A percentile compares a stretch with the other conserved stretches of the same genome.
phyloP scores from a whole-genome alignment of 306 rosid species.

The Geum urbanum region DNA sequence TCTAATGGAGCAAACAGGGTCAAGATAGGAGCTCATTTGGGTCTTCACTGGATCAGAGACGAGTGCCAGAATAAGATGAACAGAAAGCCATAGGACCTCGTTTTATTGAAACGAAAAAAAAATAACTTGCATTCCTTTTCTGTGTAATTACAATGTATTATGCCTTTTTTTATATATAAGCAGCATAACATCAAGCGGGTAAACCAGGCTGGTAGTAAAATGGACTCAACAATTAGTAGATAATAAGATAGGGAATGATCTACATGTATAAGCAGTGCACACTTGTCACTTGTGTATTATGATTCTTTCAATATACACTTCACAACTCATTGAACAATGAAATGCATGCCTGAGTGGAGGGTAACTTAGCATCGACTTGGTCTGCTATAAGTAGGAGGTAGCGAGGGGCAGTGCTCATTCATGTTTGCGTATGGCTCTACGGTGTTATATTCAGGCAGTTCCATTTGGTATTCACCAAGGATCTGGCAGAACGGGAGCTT shows the following conservation, averaged over 20 bases:
- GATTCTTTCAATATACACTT: neutral
- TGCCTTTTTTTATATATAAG: too few relatives aligned
- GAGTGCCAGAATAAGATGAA: neutral
- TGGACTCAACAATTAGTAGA: neutral
- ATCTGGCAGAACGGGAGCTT: conserved; percentile 86
- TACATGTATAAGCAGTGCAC: neutral
- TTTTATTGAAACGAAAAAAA: too few relatives aligned
- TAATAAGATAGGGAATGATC: neutral
- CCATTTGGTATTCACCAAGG: conserved; percentile 91
- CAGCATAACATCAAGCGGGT: too few relatives aligned
- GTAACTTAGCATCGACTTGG: conserved; percentile 48
- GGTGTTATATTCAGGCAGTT: conserved; percentile 82
- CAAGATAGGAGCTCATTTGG: neutral
- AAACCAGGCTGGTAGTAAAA: neutral
- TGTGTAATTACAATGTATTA: neutral
- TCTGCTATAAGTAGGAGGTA: conserved; percentile 75
- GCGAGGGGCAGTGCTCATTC: conserved; percentile 91
- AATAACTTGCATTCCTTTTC: neutral
- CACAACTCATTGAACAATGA: neutral
- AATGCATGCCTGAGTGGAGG: neutral
- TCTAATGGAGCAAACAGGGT: neutral
- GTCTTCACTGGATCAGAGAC: neutral
- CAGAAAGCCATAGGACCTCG: neutral
- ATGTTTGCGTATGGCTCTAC: conserved; percentile 74
- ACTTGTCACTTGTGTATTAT: neutral